A percentile compares a stretch with the other conserved stretches of the same genome.
Evolutionary conservation across 2,329 filamentous ascomycete genomes (phyloP).

Genomic region (Aspergillus phoenicis): DNA sequence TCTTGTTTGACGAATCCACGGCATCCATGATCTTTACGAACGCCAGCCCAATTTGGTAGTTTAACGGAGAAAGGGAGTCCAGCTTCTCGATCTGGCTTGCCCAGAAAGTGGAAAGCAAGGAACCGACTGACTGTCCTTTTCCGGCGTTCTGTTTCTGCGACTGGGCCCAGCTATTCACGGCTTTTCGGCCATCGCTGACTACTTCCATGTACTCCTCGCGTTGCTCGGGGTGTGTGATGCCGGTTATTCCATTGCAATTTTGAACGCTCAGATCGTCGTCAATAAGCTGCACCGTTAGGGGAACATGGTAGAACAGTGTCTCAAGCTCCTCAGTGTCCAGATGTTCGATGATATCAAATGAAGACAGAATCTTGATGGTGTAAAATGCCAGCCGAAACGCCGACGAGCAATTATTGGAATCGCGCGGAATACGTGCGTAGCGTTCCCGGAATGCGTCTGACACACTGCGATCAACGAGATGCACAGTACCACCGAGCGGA

Average conservation of each 20-base stretch:
- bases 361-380: constrained; percentile 60
- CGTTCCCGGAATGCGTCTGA: constrained; percentile 27
- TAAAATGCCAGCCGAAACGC: constrained; percentile 77
- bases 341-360: constrained; percentile 37
- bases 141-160: constrained; percentile 22
- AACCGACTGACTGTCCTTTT: constrained; percentile 26
- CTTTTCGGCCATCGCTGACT: constrained; percentile 53
- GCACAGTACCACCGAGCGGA: constrained; percentile 69
- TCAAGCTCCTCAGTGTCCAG: constrained; percentile 37
- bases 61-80: constrained; percentile 32
- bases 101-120: constrained; percentile 36
- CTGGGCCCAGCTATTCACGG: constrained; percentile 50
- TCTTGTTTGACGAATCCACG: constrained; percentile 28
- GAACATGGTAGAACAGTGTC: constrained; percentile 54
- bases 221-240: constrained; percentile 49
- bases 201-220: constrained; percentile 57
- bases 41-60: constrained; percentile 45
- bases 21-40: constrained; percentile 45
- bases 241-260: constrained; percentile 58
- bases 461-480: constrained; percentile 55
- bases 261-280: constrained; percentile 63
- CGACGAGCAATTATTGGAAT: constrained; percentile 70
- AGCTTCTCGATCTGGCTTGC: constrained; percentile 37
- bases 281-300: constrained; percentile 58
- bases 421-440: constrained; percentile 52